phyloP scores from a whole-genome alignment of 495 filamentous ascomycete species.

The Penicillium bovifimosum region DNA sequence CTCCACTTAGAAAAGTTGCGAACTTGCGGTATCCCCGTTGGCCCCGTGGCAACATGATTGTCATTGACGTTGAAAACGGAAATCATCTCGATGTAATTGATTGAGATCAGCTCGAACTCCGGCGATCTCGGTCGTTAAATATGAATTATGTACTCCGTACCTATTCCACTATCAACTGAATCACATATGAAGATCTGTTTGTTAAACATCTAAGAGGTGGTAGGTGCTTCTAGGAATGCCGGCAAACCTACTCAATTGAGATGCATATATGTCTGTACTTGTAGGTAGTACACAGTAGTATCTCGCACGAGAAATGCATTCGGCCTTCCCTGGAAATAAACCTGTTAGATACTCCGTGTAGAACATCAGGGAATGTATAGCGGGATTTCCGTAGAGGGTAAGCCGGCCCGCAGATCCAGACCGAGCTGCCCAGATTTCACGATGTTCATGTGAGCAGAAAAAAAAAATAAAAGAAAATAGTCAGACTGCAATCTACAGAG shows the following conservation, averaged over 20 bases:
- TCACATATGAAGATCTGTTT: too few species aligned
- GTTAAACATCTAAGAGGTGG: background rate
- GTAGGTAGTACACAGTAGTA: too few species aligned
- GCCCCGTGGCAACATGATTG: background rate
- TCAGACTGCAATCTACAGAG: background rate
- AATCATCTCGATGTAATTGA: background rate
- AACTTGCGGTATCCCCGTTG: conserved; percentile 4
- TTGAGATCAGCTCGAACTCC: too few species aligned
- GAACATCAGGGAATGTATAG: conserved; percentile 9
- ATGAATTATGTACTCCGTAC: too few species aligned
- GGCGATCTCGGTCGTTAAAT: too few species aligned
- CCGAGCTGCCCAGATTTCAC: conserved; percentile 5
- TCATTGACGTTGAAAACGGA: background rate
- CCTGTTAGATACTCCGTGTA: too few species aligned
- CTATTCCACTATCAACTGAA: too few species aligned
- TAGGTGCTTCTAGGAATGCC: background rate
- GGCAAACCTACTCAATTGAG: conserved; percentile 9
- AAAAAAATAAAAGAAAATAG: background rate
- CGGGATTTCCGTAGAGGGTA: conserved; percentile 35
- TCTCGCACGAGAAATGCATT: background rate
- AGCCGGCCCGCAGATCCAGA: conserved; percentile 32
- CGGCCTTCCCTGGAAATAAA: too few species aligned
- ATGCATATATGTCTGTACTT: too few species aligned
- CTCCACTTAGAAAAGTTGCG: conserved; percentile 9
- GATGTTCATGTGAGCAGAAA: conserved; percentile 14